Conservation (phyloP, 106 monocot genomes). For the Dioscorea alata region DNA sequence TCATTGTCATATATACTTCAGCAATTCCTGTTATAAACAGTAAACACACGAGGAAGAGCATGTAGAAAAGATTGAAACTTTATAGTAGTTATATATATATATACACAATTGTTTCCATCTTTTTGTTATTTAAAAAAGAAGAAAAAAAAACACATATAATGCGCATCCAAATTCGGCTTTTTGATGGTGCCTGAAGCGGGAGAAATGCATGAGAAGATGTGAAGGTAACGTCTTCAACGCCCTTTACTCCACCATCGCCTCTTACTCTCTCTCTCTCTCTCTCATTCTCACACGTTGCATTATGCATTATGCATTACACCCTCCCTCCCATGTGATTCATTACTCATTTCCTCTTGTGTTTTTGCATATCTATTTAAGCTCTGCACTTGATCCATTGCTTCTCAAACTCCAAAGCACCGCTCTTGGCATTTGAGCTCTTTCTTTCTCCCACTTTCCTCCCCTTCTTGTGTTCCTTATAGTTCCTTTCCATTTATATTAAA, state of each 20-base stretch:
- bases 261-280: background rate
- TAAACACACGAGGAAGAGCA: background rate
- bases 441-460: too few species aligned
- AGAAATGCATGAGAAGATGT: slow-evolving; percentile 5
- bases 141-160: background rate
- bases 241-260: background rate
- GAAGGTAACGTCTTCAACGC: slow-evolving; percentile 3
- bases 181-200: slow-evolving; percentile 6
- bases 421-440: slow-evolving; percentile 1
- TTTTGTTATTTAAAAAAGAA: background rate
- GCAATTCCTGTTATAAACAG: background rate
- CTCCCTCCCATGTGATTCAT: background rate
- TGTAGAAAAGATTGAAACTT: background rate
- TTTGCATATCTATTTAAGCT: background rate
- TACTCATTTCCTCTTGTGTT: too few species aligned
- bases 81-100: too few species aligned
- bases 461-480: too few species aligned
- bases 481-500: too few species aligned
- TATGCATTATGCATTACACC: too few species aligned
- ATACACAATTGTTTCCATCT: too few species aligned
- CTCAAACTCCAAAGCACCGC: background rate
- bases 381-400: background rate
- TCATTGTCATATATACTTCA: background rate
- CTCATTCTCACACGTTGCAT: background rate
- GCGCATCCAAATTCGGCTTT: slow-evolving; percentile 4